These are phyloP conservation scores for Acanthochlamys bracteata DNA, from an alignment of 106 monocot species.

Conservation along the genomic window DNA sequence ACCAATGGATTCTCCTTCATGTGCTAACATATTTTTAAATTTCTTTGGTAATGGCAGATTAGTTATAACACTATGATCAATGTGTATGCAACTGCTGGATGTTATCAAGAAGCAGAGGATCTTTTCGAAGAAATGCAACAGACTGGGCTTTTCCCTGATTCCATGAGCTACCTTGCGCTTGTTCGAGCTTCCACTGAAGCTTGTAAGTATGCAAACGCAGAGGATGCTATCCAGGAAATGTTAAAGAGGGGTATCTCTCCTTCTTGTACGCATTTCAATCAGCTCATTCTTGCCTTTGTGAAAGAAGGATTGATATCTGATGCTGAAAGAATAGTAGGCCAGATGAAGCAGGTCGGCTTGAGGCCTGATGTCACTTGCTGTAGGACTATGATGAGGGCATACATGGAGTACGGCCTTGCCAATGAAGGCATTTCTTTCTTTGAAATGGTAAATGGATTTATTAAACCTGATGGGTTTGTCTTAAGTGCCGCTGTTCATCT, in stretches of 20 bases:
- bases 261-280: slow-evolving; percentile 67
- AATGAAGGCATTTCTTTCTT: slow-evolving; percentile 67
- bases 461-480: slow-evolving; percentile 78
- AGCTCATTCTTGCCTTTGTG: slow-evolving; percentile 52
- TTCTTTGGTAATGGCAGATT: slow-evolving; percentile 44
- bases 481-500: slow-evolving; percentile 83
- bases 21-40: background rate
- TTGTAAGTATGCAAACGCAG: slow-evolving; percentile 38
- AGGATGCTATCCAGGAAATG: slow-evolving; percentile 53
- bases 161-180: slow-evolving; percentile 60
- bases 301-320: slow-evolving; percentile 47
- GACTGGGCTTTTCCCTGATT: slow-evolving; percentile 58
- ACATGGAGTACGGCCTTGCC: slow-evolving; percentile 57
- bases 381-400: slow-evolving; percentile 67
- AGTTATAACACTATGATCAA: slow-evolving; percentile 88
- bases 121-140: slow-evolving; percentile 58
- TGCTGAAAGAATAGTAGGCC: slow-evolving; percentile 52
- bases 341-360: slow-evolving; percentile 49
- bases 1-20: background rate
- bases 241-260: slow-evolving; percentile 29
- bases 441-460: slow-evolving; percentile 24
- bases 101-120: slow-evolving; percentile 41
- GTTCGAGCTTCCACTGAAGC: slow-evolving; percentile 52
- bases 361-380: slow-evolving; percentile 70
- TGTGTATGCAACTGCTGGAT: slow-evolving; percentile 61